Conservation (phyloP, 108 stramenopile genomes). For the Cyclotella cryptica region DNA sequence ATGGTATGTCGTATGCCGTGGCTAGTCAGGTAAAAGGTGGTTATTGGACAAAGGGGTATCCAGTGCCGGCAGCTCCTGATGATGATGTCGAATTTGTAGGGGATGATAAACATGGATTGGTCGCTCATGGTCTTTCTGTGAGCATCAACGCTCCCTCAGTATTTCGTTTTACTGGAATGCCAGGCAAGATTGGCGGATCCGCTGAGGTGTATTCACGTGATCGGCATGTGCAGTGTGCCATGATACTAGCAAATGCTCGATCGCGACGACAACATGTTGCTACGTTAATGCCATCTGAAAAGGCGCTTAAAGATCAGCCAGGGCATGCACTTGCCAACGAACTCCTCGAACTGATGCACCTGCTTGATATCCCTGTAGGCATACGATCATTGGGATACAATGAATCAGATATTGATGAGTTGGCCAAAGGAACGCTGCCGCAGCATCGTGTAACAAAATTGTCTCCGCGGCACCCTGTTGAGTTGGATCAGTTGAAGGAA, state of each 20-base stretch:
- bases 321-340: constrained; percentile 57
- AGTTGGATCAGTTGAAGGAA: constrained; percentile 36
- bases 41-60: constrained; percentile 42
- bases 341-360: constrained; percentile 46
- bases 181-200: constrained; percentile 28
- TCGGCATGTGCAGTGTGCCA: constrained; percentile 59
- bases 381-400: constrained; percentile 54
- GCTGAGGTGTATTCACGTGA: constrained; percentile 23
- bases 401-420: constrained; percentile 46
- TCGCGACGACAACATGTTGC: constrained; percentile 4
- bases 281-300: constrained; percentile 11
- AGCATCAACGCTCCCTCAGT: constrained; percentile 58
- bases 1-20: constrained; percentile 67
- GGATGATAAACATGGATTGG: constrained; percentile 38
- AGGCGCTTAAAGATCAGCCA: constrained; percentile 38
- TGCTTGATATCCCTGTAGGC: constrained; percentile 50
- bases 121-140: constrained; percentile 58
- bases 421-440: constrained; percentile 61
- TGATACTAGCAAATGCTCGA: constrained; percentile 42
- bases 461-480: constrained; percentile 57
- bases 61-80: constrained; percentile 1
- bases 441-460: constrained; percentile 65
- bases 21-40: constrained; percentile 51
- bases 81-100: neutral
- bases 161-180: constrained; percentile 55